Percentiles rank a stretch among this genome's conserved stretches.
Conservation (phyloP, 2,329 filamentous ascomycete genomes). For the Pseudocercospora macadamiae region DNA sequence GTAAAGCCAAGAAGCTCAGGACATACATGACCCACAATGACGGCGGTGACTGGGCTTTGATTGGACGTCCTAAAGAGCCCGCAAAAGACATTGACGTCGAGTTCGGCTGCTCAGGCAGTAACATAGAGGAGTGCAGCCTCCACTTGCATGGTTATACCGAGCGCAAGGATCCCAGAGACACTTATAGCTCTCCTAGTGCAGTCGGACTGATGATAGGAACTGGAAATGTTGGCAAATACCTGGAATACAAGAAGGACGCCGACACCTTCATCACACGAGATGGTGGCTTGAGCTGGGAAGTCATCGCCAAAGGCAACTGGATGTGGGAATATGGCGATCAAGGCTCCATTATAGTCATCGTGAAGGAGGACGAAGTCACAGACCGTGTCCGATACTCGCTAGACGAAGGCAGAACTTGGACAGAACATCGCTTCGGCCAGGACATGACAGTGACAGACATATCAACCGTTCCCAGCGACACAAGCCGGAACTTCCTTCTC, state of each 20-base stretch:
- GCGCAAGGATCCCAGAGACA: constrained; percentile 76
- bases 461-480: constrained; percentile 85
- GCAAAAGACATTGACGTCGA: constrained; percentile 67
- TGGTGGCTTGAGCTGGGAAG: constrained; percentile 85
- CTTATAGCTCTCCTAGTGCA: constrained; percentile 84
- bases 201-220: constrained; percentile 88
- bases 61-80: constrained; percentile 70
- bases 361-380: constrained; percentile 69
- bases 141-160: constrained; percentile 97
- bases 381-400: constrained; percentile 73
- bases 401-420: constrained; percentile 82
- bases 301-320: constrained; percentile 83
- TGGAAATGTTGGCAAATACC: constrained; percentile 81
- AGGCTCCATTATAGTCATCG: constrained; percentile 88
- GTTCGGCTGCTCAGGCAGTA: constrained; percentile 64
- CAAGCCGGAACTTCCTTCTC: constrained; percentile 85
- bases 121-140: constrained; percentile 72
- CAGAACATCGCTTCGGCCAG: constrained; percentile 70
- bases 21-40: constrained; percentile 97
- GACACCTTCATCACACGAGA: constrained; percentile 91
- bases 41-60: constrained; percentile 79
- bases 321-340: constrained; percentile 96
- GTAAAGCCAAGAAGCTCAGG: constrained; percentile 76
- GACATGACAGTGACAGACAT: constrained; percentile 77
- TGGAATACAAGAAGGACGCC: constrained; percentile 69